Base-by-base conservation (phyloP, 495 filamentous ascomycete species). In the Xylona heveae region DNA sequence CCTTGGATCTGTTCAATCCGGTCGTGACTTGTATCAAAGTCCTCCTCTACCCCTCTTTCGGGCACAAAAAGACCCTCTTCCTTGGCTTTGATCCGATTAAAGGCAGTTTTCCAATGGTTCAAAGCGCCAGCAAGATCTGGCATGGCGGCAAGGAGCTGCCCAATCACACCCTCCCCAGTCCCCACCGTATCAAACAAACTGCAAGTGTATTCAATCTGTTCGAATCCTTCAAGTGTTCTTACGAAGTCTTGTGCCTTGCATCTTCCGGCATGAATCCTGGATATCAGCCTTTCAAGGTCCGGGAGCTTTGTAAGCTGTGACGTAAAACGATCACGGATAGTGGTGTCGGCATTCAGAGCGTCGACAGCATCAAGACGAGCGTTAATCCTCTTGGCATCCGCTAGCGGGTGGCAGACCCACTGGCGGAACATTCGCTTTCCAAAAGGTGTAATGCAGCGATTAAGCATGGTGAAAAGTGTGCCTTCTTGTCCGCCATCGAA, bases 321-420 rank as follows among this genome's bases (percentile, higher is more conserved):
- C 2, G 76, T 78, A 48, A 99, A 88, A 34, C 76, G 67, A 38
- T 91, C 79, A 10, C 74, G 76, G 21, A 85, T 54, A 28, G 59
- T 69, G 1, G 64, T 59, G 44, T 93, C 80, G 1, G 78, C 73
- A 38, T 92, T 94, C 6, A 99, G 53, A 39, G 81, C 71, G 38
- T 95, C 90, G 8, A 99, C 84, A 4, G 90, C 88, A 52, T 99
- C 90, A 5, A 99, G 55, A n/a, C 90, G 62, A 31, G 88, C 79
- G 46, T 95, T 90, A 58, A 95, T 93, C 52, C 72, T 78, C 14
- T 62, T 52, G 13, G 77, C 65, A 54, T 94, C 78, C 38, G 80
- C 76, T 19, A 99, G 61, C 0, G 90, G 90, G 43, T 95, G 90
- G 54, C 88, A 95, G 2, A 95, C 77, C 90, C 90, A 99, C 50